phyloP scores from a whole-genome alignment of 176 grass and related monocot genomes.

The Microstegium vimineum region DNA sequence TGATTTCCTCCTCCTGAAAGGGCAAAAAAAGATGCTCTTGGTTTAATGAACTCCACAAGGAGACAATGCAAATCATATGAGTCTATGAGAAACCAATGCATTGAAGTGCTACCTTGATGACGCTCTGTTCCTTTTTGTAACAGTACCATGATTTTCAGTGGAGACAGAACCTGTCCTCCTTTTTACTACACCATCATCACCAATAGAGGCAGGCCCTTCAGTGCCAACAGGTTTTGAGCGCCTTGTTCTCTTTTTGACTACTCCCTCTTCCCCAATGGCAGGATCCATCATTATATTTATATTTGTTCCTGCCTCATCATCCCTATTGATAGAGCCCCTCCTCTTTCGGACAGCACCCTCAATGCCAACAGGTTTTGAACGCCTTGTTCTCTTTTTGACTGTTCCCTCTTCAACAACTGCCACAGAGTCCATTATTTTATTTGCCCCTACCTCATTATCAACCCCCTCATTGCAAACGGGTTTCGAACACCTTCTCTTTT shows the following conservation, averaged over 20 bases:
- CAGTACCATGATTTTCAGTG: conserved; percentile 4
- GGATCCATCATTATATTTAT: background rate
- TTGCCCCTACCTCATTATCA: background rate
- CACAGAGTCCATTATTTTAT: background rate
- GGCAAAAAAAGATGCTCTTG: background rate
- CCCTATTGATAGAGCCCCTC: background rate
- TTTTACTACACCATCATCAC: background rate
- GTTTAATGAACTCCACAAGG: background rate
- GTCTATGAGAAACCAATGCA: background rate
- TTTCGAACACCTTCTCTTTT: conserved; percentile 17
- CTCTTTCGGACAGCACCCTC: background rate
- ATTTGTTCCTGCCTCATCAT: background rate
- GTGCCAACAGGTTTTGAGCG: background rate
- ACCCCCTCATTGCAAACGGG: background rate
- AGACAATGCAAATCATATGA: background rate
- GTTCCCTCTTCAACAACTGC: background rate
- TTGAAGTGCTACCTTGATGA: conserved; percentile 34
- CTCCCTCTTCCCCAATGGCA: background rate
- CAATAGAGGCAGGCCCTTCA: background rate
- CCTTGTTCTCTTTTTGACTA: conserved; percentile 20
- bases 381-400: background rate
- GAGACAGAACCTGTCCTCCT: conserved; percentile 13
- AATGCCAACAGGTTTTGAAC: background rate
- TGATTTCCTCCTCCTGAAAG: conserved; percentile 25
- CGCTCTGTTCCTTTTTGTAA: conserved; percentile 22